phyloP scores from a whole-genome alignment of 2,329 filamentous ascomycete genomes.

The Zymoseptoria pseudotritici region DNA sequence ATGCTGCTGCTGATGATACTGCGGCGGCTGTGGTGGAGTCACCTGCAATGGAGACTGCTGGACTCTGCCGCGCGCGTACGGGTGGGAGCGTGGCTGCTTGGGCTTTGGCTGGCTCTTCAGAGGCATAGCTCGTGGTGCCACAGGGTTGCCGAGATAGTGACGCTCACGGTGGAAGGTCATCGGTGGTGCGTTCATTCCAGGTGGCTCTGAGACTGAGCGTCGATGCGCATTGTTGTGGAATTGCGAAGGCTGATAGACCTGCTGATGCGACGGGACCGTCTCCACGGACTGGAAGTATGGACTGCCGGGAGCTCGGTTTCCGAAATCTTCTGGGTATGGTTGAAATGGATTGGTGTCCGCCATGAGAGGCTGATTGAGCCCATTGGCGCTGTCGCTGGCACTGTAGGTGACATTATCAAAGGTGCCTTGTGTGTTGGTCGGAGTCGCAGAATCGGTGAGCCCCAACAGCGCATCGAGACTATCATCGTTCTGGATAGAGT shows the following conservation, averaged over 20 bases:
- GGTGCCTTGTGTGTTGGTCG: background rate
- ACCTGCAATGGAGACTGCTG: background rate
- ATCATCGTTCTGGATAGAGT: conserved; percentile 1
- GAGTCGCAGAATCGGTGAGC: conserved; percentile 7
- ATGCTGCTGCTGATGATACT: background rate
- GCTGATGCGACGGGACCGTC: conserved; percentile 6
- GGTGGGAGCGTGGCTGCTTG: conserved; percentile 9
- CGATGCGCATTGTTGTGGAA: conserved; percentile 10
- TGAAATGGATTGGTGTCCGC: conserved; percentile 8
- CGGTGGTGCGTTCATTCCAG: conserved; percentile 9
- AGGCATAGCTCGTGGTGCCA: conserved; percentile 1
- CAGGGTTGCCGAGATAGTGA: conserved; percentile 15
- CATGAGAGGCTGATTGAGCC: conserved; percentile 10
- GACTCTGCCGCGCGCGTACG: conserved; percentile 7
- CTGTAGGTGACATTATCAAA: background rate
- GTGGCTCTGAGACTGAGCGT: conserved; percentile 22
- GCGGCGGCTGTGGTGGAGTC: background rate
- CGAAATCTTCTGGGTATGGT: conserved; percentile 10
- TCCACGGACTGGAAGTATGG: conserved; percentile 22
- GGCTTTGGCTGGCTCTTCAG: conserved; percentile 12
- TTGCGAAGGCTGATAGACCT: conserved; percentile 1
- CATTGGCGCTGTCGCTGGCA: conserved; percentile 3
- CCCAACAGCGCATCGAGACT: conserved; percentile 11
- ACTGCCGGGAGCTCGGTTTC: conserved; percentile 1
- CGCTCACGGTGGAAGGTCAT: conserved; percentile 20